Evolutionary conservation across 768 basidiomycete genomes (phyloP), one percentile per base, ranked within the genome.

Genomic region (Boletellus ananiceps): DNA sequence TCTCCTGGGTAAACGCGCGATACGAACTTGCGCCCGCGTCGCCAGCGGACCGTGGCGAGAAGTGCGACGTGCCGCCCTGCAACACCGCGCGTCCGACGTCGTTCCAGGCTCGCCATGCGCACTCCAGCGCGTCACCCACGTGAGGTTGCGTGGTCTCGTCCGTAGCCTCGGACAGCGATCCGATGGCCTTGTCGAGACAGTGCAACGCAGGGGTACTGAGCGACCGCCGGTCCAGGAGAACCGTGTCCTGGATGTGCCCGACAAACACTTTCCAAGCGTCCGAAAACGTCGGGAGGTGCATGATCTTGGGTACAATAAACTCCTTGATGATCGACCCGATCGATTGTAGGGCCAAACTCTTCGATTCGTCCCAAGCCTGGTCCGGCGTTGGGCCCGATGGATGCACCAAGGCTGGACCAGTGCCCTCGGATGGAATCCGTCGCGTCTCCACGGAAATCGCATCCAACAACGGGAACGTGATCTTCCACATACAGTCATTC

Each of bases 401-500:
- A 23, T 49, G 44, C 4, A 44, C 40, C 2, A 40, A 35, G 18
- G 49, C 35, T 11, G 51, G 52, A 16, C 54, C 57, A 8, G 46
- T 43, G 13, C 51, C 39, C 27, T 65, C 57, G 11, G 40, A n/a
- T 8, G 61, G 44, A 19, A 46, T 49, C 15, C 69, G 71, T 34
- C 79, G 78, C 25, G 82, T 81, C 50, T 82, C 78, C 19, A 67
- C 59, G 0, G 81, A 84, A 50, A 86, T 74, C 18, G 83, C 74
- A 42, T 90, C 86, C 50, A 96, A 69, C 4, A 98, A 73, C 7
- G 93, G 93, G 68, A 95, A 91, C 12, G 89, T 82, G 49, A 97
- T 79, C 62, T 85, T 84, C 86, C 90, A 93, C n/a, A 95, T 74
- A 51, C 92, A 92, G 46, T 89, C 82, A 36, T 87, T 82, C 95